A percentile compares a stretch with the other conserved stretches of the same genome.
Evolutionary conservation across 1,139 yeast species (phyloP).

Genomic region (Kodamaea ohmeri): DNA sequence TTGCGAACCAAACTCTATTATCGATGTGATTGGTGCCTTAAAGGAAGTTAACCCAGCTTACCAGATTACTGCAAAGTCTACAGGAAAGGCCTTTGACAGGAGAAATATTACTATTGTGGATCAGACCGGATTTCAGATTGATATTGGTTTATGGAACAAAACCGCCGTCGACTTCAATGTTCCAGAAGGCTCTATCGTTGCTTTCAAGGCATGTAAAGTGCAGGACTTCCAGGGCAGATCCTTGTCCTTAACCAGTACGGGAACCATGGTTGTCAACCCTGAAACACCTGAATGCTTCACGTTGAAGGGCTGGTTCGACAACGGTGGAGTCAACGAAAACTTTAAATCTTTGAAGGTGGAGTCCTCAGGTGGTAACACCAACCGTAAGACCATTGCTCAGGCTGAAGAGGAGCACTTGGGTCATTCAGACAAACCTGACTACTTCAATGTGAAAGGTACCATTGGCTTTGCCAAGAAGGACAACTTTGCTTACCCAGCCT

Average conservation of each 20-base stretch:
- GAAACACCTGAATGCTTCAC: constrained; percentile 85
- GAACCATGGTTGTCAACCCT: constrained; percentile 75
- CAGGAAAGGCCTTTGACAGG: constrained; percentile 88
- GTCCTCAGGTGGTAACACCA: constrained; percentile 31
- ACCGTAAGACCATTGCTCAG: constrained; percentile 64
- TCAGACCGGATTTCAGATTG: constrained; percentile 71
- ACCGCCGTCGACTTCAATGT: constrained; percentile 72
- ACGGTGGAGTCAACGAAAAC: constrained; percentile 60
- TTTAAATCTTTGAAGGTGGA: constrained; percentile 62
- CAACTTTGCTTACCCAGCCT: constrained; percentile 88
- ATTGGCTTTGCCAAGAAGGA: constrained; percentile 70
- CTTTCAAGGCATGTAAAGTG: constrained; percentile 86
- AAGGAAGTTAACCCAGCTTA: constrained; percentile 71
- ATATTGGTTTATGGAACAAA: constrained; percentile 88
- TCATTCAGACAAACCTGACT: constrained; percentile 70
- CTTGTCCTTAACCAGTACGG: constrained; percentile 75
- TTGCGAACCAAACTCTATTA: constrained; percentile 65
- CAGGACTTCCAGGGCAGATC: constrained; percentile 88
- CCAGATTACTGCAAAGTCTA: constrained; percentile 86
- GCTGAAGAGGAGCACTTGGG: constrained; percentile 74
- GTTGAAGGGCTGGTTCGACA: constrained; percentile 93
- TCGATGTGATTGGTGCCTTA: constrained; percentile 86
- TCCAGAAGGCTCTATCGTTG: constrained; percentile 84
- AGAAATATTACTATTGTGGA: constrained; percentile 88
- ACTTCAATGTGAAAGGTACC: constrained; percentile 70